Evolutionary conservation across 1,284 basidiomycete genomes (phyloP), one percentile per base, ranked within the genome.

Genomic region (Irpex sp.): DNA sequence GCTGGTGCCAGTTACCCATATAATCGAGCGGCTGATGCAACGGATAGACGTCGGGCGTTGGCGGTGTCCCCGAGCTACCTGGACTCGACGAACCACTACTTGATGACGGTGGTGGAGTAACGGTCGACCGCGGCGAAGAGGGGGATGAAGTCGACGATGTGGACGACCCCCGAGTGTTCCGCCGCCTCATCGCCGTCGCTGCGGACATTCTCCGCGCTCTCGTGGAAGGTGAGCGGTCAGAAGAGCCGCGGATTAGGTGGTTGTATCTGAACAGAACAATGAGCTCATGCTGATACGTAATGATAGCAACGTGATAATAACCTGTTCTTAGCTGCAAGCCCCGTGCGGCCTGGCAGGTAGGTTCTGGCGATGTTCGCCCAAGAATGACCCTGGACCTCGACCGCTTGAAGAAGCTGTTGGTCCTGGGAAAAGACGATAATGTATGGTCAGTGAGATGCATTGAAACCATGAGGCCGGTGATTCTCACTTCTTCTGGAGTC

Each of bases 291-390:
- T 13, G n/a, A 51, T 51, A 51, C 49, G 49, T 51, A 51, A 51
- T 51, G n/a, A n/a, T 51, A n/a, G 49, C 49, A 51, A 51, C 35
- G 49, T 59, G 50, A 35, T 72, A 33, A 43, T 58, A 68, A 83
- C 83, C 83, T 76, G 71, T 85, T 85, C 76, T 84, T 85, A n/a
- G 82, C 82, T 5, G 82, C 80, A 17, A 85, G 75, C 13, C 82
- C 83, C 15, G 82, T 85, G 46, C 83, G 77, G 9, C 83, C 82
- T 58, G 83, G 83, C 70, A 85, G 83, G 67, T 83, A 83, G 5
- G 78, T 82, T 65, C 83, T 81, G 47, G 83, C 83, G 56, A 85
- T 85, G 68, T 83, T 83, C 0, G 82, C 83, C 83, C 83, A 85
- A 4, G 82, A 80, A 68, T 82, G 83, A 17, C 83, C 83, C 63